Evolutionary conservation across 768 basidiomycete genomes (phyloP).

Genomic region (Tylopilus felleus): DNA sequence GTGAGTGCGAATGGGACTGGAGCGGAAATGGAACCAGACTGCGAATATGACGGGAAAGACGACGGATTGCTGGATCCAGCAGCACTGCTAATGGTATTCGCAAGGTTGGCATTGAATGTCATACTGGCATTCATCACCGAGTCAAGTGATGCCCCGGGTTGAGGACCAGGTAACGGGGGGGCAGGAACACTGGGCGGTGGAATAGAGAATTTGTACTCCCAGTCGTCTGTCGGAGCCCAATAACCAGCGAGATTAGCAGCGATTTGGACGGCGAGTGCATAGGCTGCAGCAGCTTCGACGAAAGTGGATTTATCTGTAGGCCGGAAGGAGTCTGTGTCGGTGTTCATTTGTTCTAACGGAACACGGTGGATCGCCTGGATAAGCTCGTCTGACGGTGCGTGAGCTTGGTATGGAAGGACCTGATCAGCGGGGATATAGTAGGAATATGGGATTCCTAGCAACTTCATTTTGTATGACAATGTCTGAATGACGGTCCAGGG

Average conservation of each 20-base stretch:
- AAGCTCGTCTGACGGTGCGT: conserved; percentile 51
- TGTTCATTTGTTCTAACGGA: conserved; percentile 42
- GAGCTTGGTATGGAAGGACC: conserved; percentile 74
- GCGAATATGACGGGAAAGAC: not conserved
- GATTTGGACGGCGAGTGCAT: conserved; percentile 69
- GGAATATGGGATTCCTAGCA: conserved; percentile 55
- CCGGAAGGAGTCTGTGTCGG: conserved; percentile 49
- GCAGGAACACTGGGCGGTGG: conserved; percentile 26
- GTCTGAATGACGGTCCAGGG: conserved; percentile 63
- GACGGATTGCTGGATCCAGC: conserved; percentile 8
- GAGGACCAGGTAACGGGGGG: conserved; percentile 6
- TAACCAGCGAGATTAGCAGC: conserved; percentile 57
- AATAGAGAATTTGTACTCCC: conserved; percentile 53
- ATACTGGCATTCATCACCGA: conserved; percentile 46
- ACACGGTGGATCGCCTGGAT: conserved; percentile 47
- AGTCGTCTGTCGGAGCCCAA: conserved; percentile 75
- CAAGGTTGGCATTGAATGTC: conserved; percentile 38
- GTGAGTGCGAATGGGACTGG: conserved; percentile 17
- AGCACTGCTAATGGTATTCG: not conserved
- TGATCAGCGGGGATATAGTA: conserved; percentile 50
- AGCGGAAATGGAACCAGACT: conserved; percentile 10
- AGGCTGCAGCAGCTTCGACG: conserved; percentile 55
- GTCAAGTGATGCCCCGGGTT: conserved; percentile 33
- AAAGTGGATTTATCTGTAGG: conserved; percentile 40
- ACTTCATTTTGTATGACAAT: conserved; percentile 62